Conservation (phyloP, 2,329 filamentous ascomycete species). For the Mariannaea sp. region DNA sequence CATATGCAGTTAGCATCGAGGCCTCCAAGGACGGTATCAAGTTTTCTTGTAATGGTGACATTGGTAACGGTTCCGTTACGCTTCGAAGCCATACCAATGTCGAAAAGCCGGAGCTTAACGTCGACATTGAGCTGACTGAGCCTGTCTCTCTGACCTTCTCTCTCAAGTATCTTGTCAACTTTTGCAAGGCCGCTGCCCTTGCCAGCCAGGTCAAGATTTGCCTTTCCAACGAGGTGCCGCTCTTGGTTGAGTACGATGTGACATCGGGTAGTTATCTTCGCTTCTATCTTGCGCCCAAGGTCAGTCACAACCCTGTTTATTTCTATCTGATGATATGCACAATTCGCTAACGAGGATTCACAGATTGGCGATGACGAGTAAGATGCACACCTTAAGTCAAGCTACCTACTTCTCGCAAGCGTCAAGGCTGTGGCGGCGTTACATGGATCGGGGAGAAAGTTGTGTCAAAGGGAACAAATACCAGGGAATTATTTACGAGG, state of each 20-base stretch:
- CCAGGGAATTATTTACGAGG: slow-evolving; percentile 21
- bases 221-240: slow-evolving; percentile 93
- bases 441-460: slow-evolving; percentile 16
- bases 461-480: slow-evolving; percentile 28
- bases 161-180: slow-evolving; percentile 99
- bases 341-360: slow-evolving; percentile 12
- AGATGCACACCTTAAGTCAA: slow-evolving; percentile 17
- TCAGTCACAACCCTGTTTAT: slow-evolving; percentile 49
- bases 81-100: slow-evolving; percentile 86
- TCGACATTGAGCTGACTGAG: slow-evolving; percentile 89
- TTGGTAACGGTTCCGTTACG: slow-evolving; percentile 92
- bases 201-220: slow-evolving; percentile 86
- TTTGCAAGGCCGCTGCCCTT: slow-evolving; percentile 94
- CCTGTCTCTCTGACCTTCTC: slow-evolving; percentile 96
- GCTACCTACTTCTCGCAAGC: slow-evolving; percentile 25
- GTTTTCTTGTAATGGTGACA: slow-evolving; percentile 91
- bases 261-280: slow-evolving; percentile 84
- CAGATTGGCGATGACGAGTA: slow-evolving; percentile 50
- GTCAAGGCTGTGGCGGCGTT: slow-evolving; percentile 24
- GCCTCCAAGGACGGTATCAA: slow-evolving; percentile 97
- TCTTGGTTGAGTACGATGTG: slow-evolving; percentile 90
- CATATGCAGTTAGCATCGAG: slow-evolving; percentile 79
- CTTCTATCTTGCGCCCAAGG: slow-evolving; percentile 99
- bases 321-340: no score
- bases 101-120: slow-evolving; percentile 84